Conservation (phyloP, 23 red algal genomes). For the Cyanidiococcus yangmingshanensis region DNA sequence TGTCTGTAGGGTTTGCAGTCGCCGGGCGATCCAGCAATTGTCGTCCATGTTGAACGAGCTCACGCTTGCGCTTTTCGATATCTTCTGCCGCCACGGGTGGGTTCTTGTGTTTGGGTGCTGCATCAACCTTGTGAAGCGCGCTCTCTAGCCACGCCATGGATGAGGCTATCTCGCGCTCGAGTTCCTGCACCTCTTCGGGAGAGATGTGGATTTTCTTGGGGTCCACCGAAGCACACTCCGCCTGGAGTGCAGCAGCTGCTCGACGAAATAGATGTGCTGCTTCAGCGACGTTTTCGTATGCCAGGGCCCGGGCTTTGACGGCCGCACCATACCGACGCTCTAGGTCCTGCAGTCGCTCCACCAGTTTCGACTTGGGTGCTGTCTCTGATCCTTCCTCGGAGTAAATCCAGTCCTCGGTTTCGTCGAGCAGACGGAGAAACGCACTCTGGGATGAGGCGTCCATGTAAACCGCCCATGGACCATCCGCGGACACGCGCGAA, state of each 20-base stretch:
- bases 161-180: slow-evolving; percentile 35
- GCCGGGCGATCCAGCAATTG: slow-evolving; percentile 2
- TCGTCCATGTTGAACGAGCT: slow-evolving; percentile 20
- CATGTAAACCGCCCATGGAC: slow-evolving; percentile 60
- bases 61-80: slow-evolving; percentile 31
- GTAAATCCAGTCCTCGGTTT: slow-evolving; percentile 95
- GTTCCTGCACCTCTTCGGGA: slow-evolving; percentile 47
- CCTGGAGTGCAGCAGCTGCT: slow-evolving; percentile 31
- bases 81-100: slow-evolving; percentile 36
- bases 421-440: slow-evolving; percentile 48
- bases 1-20: background rate
- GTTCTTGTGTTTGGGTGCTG: slow-evolving; percentile 43
- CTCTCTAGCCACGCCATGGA: slow-evolving; percentile 60
- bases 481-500: slow-evolving; percentile 51
- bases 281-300: slow-evolving; percentile 12
- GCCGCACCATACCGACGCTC: slow-evolving; percentile 4
- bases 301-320: background rate
- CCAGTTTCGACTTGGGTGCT: background rate
- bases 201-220: slow-evolving; percentile 52
- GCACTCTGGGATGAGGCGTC: slow-evolving; percentile 21
- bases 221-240: slow-evolving; percentile 29
- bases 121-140: slow-evolving; percentile 31
- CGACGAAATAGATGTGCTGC: slow-evolving; percentile 37
- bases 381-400: slow-evolving; percentile 48
- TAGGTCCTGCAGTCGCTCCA: slow-evolving; percentile 4